Evolutionary conservation across 2,329 filamentous ascomycete species (phyloP).

Genomic region (Colletotrichum brevisporum): DNA sequence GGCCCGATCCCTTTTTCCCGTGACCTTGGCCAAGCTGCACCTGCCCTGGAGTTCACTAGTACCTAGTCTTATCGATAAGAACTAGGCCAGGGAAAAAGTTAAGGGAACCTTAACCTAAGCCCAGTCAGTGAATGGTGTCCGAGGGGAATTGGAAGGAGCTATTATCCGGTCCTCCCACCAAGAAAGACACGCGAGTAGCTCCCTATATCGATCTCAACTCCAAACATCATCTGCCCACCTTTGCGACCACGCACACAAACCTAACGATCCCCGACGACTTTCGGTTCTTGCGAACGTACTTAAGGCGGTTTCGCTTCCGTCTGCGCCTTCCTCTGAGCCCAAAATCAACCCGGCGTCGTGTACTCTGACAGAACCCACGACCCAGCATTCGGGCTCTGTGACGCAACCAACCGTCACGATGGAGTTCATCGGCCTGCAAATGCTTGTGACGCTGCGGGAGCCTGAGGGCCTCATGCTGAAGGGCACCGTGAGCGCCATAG

Average conservation of each 20-base stretch:
- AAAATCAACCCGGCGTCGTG: conserved; percentile 6
- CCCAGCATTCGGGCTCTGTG: conserved; percentile 28
- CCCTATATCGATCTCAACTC: conserved; percentile 12
- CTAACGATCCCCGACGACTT: conserved; percentile 8
- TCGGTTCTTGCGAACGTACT: not conserved
- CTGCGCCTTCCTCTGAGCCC: not conserved
- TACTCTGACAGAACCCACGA: conserved; percentile 29
- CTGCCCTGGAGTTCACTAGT: conserved; percentile 5
- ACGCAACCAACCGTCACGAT: conserved; percentile 56
- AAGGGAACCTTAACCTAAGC: conserved; percentile 39
- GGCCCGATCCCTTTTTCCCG: conserved; percentile 21
- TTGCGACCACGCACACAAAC: not conserved
- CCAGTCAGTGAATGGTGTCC: conserved; percentile 27
- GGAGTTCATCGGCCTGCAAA: conserved; percentile 83
- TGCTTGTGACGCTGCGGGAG: conserved; percentile 79
- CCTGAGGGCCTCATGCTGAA: conserved; percentile 75
- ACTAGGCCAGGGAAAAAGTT: conserved; percentile 33
- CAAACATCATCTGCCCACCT: conserved; percentile 1
- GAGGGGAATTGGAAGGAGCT: conserved; percentile 35
- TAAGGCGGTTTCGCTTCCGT: not conserved
- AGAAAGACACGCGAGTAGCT: conserved; percentile 30
- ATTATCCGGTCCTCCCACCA: conserved; percentile 28
- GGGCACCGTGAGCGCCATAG: conserved; percentile 79
- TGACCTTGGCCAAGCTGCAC: conserved; percentile 31
- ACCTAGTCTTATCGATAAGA: conserved; percentile 37